A percentile compares a stretch with the other conserved stretches of the same genome.
Conservation (phyloP, 2,329 filamentous ascomycete genomes). For the Seiridium cupressi region DNA sequence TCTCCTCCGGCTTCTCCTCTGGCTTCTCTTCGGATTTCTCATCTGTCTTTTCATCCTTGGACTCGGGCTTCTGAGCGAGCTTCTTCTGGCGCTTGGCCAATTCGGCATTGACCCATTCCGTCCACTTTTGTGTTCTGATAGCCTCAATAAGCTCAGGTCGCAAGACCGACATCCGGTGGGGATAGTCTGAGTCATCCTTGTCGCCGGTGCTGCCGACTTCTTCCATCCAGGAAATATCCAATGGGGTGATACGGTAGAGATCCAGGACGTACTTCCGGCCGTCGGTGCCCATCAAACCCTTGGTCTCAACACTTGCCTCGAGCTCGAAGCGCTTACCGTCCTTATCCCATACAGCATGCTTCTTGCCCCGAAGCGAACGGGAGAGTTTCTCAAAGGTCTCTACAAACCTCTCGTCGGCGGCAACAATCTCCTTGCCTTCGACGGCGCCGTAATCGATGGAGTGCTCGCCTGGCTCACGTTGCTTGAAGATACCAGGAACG, state of each 20-base stretch:
- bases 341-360: conserved; percentile 97
- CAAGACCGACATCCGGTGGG: conserved; percentile 94
- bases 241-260: conserved; percentile 87
- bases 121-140: conserved; percentile 81
- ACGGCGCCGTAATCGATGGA: conserved; percentile 99
- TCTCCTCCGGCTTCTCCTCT: conserved; percentile 26
- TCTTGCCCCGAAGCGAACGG: conserved; percentile 86
- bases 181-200: conserved; percentile 60
- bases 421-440: conserved; percentile 93
- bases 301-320: conserved; percentile 95
- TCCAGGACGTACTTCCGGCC: conserved; percentile 97
- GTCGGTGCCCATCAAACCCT: conserved; percentile 94
- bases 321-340: conserved; percentile 85
- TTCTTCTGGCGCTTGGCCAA: conserved; percentile 46
- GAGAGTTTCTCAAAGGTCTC: conserved; percentile 87
- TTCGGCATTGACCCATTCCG: conserved; percentile 82
- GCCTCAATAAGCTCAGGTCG: conserved; percentile 86
- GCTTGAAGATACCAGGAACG: conserved; percentile 98
- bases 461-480: conserved; percentile 94
- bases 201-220: conserved; percentile 54
- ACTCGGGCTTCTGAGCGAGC: conserved; percentile 29
- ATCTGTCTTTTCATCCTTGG: conserved; percentile 25
- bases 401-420: conserved; percentile 83
- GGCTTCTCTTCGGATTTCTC: conserved; percentile 27
- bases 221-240: conserved; percentile 90